Evolutionary conservation across 2,329 filamentous ascomycete species (phyloP).

Genomic region (Botryotinia globosa): DNA sequence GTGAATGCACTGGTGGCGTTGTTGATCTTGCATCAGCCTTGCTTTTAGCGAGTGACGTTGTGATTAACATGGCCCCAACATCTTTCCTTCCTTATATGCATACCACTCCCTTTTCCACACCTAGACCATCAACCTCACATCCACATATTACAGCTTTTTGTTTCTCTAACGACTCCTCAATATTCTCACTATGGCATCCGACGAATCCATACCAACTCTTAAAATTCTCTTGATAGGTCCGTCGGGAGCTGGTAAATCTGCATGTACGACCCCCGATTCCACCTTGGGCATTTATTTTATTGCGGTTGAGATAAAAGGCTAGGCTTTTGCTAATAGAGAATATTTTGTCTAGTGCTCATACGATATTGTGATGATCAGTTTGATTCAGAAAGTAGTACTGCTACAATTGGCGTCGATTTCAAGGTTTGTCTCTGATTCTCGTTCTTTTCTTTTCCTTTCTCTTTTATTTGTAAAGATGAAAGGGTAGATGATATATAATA

Average conservation of each 20-base stretch:
- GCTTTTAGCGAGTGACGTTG: constrained; percentile 23
- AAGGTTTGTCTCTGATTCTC: constrained; percentile 41
- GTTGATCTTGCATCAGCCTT: constrained; percentile 11
- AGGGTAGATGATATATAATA: too few species aligned
- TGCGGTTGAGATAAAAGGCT: constrained; percentile 1
- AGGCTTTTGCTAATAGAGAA: constrained; percentile 4
- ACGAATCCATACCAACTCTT: constrained; percentile 48
- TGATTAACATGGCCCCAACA: constrained; percentile 10
- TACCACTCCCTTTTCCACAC: not conserved
- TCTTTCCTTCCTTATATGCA: not conserved
- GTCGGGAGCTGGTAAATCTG: constrained; percentile 55
- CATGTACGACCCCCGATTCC: constrained; percentile 36
- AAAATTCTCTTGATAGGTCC: constrained; percentile 56
- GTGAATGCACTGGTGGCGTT: constrained; percentile 10
- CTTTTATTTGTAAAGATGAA: not conserved
- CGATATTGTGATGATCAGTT: constrained; percentile 58
- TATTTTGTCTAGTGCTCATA: constrained; percentile 45
- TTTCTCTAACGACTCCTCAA: not conserved
- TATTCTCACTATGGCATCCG: constrained; percentile 42
- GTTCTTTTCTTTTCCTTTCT: too few species aligned
- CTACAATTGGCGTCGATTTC: constrained; percentile 57
- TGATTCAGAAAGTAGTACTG: constrained; percentile 52
- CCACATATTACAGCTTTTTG: not conserved
- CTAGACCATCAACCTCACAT: not conserved
- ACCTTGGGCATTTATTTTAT: constrained; percentile 17